A percentile compares a stretch with the other conserved stretches of the same genome.
Evolutionary conservation across 1,139 yeast species (phyloP).

Genomic region (Diutina catenulata): DNA sequence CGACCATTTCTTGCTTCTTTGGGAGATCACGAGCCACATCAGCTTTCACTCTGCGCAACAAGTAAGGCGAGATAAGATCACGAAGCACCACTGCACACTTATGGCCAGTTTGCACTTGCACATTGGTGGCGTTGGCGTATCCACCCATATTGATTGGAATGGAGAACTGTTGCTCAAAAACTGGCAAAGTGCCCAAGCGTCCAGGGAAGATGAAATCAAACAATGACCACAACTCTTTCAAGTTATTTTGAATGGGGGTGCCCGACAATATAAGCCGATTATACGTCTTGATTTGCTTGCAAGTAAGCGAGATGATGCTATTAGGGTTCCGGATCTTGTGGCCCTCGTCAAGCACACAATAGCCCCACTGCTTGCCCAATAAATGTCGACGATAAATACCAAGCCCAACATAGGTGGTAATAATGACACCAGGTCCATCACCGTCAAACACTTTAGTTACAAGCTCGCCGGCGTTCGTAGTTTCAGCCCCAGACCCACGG

Average conservation of each 20-base stretch:
- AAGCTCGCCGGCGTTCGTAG: slow-evolving; percentile 26
- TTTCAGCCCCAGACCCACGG: not conserved
- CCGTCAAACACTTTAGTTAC: slow-evolving; percentile 36
- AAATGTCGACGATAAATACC: slow-evolving; percentile 63
- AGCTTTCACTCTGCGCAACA: slow-evolving; percentile 73
- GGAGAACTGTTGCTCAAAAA: slow-evolving; percentile 85
- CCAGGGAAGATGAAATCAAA: slow-evolving; percentile 96
- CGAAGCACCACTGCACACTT: slow-evolving; percentile 89
- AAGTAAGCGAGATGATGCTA: slow-evolving; percentile 71
- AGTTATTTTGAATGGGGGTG: slow-evolving; percentile 90
- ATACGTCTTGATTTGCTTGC: slow-evolving; percentile 73
- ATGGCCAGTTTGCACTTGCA: slow-evolving; percentile 93
- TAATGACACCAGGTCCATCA: slow-evolving; percentile 61
- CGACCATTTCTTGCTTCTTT: slow-evolving; percentile 83
- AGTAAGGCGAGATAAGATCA: slow-evolving; percentile 81
- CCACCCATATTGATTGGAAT: slow-evolving; percentile 96
- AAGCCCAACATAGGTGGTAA: slow-evolving; percentile 88
- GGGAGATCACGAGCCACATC: slow-evolving; percentile 98
- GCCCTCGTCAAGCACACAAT: slow-evolving; percentile 88
- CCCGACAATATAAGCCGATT: slow-evolving; percentile 85
- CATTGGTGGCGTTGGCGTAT: slow-evolving; percentile 90
- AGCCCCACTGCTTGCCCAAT: slow-evolving; percentile 74
- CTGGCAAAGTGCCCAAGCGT: slow-evolving; percentile 84
- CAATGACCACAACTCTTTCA: slow-evolving; percentile 85
- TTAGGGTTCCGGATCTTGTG: slow-evolving; percentile 95